A percentile compares a stretch with the other conserved stretches of the same genome.
Evolutionary conservation across 2,329 filamentous ascomycete genomes (phyloP).

Genomic region (Biscogniauxia sp.): DNA sequence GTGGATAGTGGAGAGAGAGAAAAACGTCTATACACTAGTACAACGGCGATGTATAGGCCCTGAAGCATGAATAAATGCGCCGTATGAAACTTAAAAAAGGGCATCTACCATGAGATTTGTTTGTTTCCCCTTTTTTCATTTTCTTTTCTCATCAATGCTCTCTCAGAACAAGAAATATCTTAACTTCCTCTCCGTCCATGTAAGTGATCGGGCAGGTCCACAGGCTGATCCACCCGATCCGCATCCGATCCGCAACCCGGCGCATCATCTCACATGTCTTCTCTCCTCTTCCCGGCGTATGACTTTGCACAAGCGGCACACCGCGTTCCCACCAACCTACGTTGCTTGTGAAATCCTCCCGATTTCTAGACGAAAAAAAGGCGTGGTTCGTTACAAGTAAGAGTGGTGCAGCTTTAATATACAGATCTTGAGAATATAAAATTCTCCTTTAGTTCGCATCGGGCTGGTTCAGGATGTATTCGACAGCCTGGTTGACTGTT

Average conservation of each 20-base stretch:
- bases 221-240: constrained; percentile 5
- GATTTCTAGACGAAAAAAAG: constrained; percentile 14
- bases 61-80: constrained; percentile 2
- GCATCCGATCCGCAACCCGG: constrained; percentile 8
- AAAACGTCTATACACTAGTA: constrained; percentile 35
- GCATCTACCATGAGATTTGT: neutral
- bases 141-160: constrained; percentile 15
- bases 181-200: too few species aligned
- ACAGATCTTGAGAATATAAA: constrained; percentile 16
- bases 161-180: too few species aligned
- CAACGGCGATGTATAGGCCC: constrained; percentile 21
- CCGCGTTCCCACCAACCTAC: constrained; percentile 10
- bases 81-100: neutral
- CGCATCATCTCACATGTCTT: constrained; percentile 2
- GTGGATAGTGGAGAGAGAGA: neutral
- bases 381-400: constrained; percentile 17
- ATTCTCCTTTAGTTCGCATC: constrained; percentile 65
- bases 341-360: constrained; percentile 7
- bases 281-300: constrained; percentile 3
- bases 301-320: constrained; percentile 1
- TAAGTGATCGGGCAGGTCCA: neutral
- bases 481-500: constrained; percentile 86
- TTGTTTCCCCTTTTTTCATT: constrained; percentile 14
- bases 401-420: constrained; percentile 30
- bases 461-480: constrained; percentile 90